phyloP scores from a whole-genome alignment of 2,329 filamentous ascomycete species.

The Phialophora chinensis region DNA sequence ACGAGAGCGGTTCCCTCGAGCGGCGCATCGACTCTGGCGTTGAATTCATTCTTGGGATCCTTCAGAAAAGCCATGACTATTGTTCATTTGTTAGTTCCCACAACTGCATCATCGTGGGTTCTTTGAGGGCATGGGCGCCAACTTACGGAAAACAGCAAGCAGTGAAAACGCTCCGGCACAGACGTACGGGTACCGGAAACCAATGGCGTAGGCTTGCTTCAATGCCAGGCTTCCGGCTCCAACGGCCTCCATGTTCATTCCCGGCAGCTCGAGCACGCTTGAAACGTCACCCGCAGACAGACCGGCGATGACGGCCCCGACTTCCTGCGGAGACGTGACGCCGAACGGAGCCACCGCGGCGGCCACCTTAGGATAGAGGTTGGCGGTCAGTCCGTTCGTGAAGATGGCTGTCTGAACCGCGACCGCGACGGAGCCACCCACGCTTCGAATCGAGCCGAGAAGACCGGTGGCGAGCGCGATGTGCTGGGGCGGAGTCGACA shows the following conservation, averaged over 20 bases:
- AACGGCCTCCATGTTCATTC: slow-evolving; percentile 23
- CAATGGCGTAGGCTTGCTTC: slow-evolving; percentile 22
- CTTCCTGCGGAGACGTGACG: slow-evolving; percentile 11
- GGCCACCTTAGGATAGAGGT: slow-evolving; percentile 29
- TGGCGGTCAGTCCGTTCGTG: slow-evolving; percentile 15
- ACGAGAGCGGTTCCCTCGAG: slow-evolving; percentile 3
- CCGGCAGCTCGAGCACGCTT: slow-evolving; percentile 16
- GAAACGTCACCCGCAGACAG: slow-evolving; percentile 13
- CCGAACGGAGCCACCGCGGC: slow-evolving; percentile 29
- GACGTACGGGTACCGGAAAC: slow-evolving; percentile 13
- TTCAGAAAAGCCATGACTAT: slow-evolving; percentile 7
- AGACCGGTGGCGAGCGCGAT: slow-evolving; percentile 31
- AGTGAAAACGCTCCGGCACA: slow-evolving; percentile 14
- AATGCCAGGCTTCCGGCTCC: slow-evolving; percentile 24
- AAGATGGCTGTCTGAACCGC: slow-evolving; percentile 30
- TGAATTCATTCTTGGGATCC: slow-evolving; percentile 20
- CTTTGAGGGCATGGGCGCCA: neutral
- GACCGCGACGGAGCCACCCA: slow-evolving; percentile 28
- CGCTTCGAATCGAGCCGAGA: slow-evolving; percentile 24
- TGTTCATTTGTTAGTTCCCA: slow-evolving; percentile 4
- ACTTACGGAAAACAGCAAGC: slow-evolving; percentile 14
- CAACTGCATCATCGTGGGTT: no score
- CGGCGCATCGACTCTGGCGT: slow-evolving; percentile 17
- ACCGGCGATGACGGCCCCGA: slow-evolving; percentile 24
- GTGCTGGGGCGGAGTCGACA: slow-evolving; percentile 27